These are phyloP conservation scores for Cryomyces antarcticus DNA, from an alignment of 495 filamentous ascomycete species.

Conservation along the genomic window DNA sequence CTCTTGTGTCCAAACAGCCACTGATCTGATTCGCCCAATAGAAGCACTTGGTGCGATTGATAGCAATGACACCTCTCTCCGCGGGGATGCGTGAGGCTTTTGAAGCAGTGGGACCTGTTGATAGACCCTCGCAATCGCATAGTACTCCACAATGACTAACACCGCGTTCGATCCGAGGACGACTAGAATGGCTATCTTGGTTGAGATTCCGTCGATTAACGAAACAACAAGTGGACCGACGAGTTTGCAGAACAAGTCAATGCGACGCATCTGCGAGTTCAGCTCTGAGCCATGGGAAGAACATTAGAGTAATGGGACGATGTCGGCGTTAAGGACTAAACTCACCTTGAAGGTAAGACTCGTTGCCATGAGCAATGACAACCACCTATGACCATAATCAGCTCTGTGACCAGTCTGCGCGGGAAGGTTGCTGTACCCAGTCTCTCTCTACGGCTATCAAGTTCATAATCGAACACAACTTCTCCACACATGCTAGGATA, in stretches of 20 bases:
- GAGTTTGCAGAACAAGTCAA: constrained; percentile 55
- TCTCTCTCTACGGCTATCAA: constrained; percentile 44
- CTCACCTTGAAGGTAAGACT: constrained; percentile 19
- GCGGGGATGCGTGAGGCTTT: no score
- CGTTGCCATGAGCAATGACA: constrained; percentile 22
- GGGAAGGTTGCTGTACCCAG: constrained; percentile 22
- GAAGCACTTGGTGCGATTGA: neutral
- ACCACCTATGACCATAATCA: constrained; percentile 4
- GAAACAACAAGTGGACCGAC: constrained; percentile 27
- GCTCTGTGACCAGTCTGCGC: no score
- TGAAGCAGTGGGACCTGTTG: no score
- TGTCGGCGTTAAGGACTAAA: neutral
- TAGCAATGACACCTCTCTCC: no score
- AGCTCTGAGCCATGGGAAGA: constrained; percentile 6
- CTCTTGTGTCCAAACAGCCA: neutral
- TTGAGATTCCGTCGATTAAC: constrained; percentile 16
- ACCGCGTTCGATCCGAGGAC: constrained; percentile 20
- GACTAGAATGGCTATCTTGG: constrained; percentile 15
- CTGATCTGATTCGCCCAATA: neutral
- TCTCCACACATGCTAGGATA: constrained; percentile 36
- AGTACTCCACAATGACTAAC: constrained; percentile 32
- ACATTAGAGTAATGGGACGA: constrained; percentile 2
- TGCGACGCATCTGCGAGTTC: constrained; percentile 47
- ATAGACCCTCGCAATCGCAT: constrained; percentile 31
- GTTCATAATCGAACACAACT: constrained; percentile 31